Evolutionary conservation across 192 early-diverging fungal genomes (phyloP), one percentile per base, ranked within the genome.

Genomic region (Martensiomyces pterosporus): DNA sequence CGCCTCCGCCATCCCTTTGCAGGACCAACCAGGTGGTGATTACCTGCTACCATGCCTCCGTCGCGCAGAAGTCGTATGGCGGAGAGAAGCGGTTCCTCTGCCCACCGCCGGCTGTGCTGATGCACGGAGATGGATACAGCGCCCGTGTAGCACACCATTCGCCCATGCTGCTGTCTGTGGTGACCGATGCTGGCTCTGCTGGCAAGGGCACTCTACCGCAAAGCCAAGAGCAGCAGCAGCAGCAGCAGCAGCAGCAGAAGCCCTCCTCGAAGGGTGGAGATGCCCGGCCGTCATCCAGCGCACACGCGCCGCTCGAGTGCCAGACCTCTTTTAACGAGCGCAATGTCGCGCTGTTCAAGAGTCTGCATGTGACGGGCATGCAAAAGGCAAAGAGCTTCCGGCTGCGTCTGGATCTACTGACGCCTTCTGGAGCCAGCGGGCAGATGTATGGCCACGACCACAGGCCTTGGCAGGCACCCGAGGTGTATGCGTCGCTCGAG

Each of bases 1-100:
- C 43, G 9, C 56, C 55, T 27, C 41, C 44, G 23, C 52, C 49
- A 8, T 39, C 56, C 3, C 57, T 67, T 1, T 67, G 57, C 21
- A 34, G 43, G 8, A 23, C 52, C 0, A 75, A 75, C 60, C 52
- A 63, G 68, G 82, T 82, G 5, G 90, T 90, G n/a, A 82, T 96
- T 24, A 78, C 87, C 15, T 85, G 90, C 58, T 77, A 84, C 39
- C 88, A 91, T 43, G 85, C 90, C 6, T 58, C 82, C 0, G 91
- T 92, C 7, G 91, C 87, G 4, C 93, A 96, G 75, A 96, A 96
- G 73, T 92, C 89, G 9, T 96, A 96, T 76, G 93, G 91, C 10
- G 79, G 80, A 50, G 93, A 96, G 60, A 96, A 93, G 60, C 80
- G 93, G 3, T 88, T 86, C 51, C 52, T 87, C 43, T 87, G 85